Conservation (phyloP, 805 yeast genomes). For the Wickerhamomyces tratensis region DNA sequence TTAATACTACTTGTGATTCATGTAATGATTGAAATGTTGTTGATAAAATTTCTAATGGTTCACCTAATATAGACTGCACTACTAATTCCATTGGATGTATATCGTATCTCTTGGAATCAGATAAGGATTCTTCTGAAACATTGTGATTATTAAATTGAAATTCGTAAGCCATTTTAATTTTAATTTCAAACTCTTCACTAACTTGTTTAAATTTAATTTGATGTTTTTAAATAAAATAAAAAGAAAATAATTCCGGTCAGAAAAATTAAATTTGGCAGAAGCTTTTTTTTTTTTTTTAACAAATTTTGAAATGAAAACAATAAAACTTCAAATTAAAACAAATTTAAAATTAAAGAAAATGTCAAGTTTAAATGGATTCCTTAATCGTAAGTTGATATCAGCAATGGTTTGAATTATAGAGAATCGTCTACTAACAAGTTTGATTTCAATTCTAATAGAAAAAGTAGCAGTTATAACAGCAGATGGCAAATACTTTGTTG, state of each 20-base stretch:
- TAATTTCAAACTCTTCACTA: no score
- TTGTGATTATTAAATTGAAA: slow-evolving; percentile 7
- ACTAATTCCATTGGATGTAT: slow-evolving; percentile 52
- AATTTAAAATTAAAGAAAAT: slow-evolving; percentile 1
- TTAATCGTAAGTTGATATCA: slow-evolving; percentile 11
- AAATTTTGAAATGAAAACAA: neutral
- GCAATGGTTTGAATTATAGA: no score
- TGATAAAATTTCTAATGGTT: slow-evolving; percentile 41
- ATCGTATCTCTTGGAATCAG: slow-evolving; percentile 12
- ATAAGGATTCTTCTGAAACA: neutral
- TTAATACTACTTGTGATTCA: slow-evolving; percentile 46
- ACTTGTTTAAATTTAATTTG: no score
- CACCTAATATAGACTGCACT: slow-evolving; percentile 45
- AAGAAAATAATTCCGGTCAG: no score
- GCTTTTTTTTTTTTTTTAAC: no score
- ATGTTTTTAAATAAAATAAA: no score
- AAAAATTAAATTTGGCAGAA: no score
- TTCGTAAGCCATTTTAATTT: slow-evolving; percentile 1
- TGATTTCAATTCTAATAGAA: slow-evolving; percentile 19
- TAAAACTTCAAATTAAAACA: no score
- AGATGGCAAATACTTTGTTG: slow-evolving; percentile 43
- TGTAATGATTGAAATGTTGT: slow-evolving; percentile 41
- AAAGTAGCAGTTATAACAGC: slow-evolving; percentile 46
- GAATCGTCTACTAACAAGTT: slow-evolving; percentile 8
- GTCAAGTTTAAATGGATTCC: slow-evolving; percentile 14